Evolutionary conservation across 75 land plant genomes (phyloP).

Genomic region (Cupressus sempervirens): DNA sequence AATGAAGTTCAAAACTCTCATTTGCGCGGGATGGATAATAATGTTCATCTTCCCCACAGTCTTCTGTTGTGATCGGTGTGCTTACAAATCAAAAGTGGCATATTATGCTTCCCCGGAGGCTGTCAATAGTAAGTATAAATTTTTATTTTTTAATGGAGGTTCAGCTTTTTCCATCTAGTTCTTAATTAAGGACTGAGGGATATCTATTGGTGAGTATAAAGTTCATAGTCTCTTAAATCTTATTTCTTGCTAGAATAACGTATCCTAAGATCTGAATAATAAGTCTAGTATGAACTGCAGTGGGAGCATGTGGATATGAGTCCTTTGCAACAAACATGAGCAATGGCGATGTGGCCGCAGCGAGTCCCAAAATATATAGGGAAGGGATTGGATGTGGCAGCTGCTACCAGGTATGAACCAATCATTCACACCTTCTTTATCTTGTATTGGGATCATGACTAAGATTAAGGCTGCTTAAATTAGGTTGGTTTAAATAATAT

Average conservation of each 20-base stretch:
- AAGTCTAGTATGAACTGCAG: neutral
- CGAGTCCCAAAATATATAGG: constrained; percentile 29
- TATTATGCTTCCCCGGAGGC: neutral
- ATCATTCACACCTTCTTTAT: neutral
- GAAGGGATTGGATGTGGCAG: constrained; percentile 51
- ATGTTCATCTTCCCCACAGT: neutral
- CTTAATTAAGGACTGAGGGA: too few relatives aligned
- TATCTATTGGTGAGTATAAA: too few relatives aligned
- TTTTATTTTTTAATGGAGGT: too few relatives aligned
- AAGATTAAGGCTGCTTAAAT: neutral
- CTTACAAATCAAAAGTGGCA: neutral
- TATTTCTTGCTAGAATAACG: neutral
- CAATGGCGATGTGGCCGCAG: constrained; percentile 27
- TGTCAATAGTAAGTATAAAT: neutral
- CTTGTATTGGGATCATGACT: neutral
- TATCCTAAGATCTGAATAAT: neutral
- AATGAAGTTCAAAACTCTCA: neutral
- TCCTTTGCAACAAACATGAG: constrained; percentile 30
- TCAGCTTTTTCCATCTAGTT: too few relatives aligned
- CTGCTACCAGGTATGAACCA: constrained; percentile 27
- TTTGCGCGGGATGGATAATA: neutral
- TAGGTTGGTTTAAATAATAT: too few relatives aligned
- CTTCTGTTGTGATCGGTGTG: neutral
- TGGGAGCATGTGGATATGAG: constrained; percentile 46
- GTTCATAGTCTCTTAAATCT: neutral